Evolutionary conservation across 2,329 filamentous ascomycete genomes (phyloP).

Genomic region (Cryphonectria naterciae): DNA sequence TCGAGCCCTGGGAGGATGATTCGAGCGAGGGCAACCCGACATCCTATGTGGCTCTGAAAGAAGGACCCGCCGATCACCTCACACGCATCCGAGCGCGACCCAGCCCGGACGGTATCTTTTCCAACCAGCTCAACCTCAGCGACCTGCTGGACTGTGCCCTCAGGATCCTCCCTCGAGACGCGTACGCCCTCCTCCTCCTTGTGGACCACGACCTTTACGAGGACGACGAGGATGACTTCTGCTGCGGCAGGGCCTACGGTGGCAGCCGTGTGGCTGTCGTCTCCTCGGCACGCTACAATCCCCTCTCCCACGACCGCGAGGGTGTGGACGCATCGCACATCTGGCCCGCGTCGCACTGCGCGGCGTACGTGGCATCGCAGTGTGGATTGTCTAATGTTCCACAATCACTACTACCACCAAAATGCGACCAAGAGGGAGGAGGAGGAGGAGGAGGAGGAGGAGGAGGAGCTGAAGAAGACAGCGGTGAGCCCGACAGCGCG

Average conservation of each 20-base stretch:
- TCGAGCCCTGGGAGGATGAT: constrained; percentile 51
- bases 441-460: no score
- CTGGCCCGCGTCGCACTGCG: constrained; percentile 69
- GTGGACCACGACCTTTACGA: constrained; percentile 68
- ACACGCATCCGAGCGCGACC: constrained; percentile 56
- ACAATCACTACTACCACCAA: constrained; percentile 9
- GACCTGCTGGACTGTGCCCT: constrained; percentile 64
- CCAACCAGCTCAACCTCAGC: constrained; percentile 59
- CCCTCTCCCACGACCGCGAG: constrained; percentile 47
- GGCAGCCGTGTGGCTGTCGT: constrained; percentile 65
- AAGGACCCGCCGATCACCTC: constrained; percentile 33
- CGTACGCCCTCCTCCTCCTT: constrained; percentile 61
- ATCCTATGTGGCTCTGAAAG: constrained; percentile 51
- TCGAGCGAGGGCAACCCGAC: constrained; percentile 28
- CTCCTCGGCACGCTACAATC: constrained; percentile 64
- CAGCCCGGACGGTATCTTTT: constrained; percentile 51
- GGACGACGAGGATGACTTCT: constrained; percentile 67
- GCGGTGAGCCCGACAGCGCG: constrained; percentile 31
- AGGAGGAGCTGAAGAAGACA: not conserved
- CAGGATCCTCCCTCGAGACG: constrained; percentile 57
- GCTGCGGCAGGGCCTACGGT: constrained; percentile 69
- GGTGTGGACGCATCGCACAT: constrained; percentile 53
- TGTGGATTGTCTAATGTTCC: constrained; percentile 33
- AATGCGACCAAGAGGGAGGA: not conserved
- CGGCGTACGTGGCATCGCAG: constrained; percentile 48